Percentiles rank a stretch among this genome's conserved stretches.
Conservation (phyloP, 2,329 filamentous ascomycete genomes). For the Ceratocystis papillata region DNA sequence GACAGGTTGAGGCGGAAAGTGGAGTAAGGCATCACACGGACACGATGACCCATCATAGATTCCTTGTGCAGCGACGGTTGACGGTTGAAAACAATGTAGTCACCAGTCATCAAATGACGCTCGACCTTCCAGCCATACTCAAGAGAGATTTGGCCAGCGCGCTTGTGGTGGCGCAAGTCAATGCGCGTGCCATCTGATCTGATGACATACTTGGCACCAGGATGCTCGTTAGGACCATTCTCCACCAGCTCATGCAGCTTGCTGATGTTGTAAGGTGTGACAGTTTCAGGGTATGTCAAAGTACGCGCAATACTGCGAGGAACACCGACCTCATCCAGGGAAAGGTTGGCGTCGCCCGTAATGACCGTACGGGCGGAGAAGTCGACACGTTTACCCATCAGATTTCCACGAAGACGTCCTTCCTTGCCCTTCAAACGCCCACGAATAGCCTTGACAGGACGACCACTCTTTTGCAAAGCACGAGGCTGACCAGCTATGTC, state of each 20-base stretch:
- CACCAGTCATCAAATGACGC: constrained; percentile 86
- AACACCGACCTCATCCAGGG: constrained; percentile 93
- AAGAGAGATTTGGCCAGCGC: constrained; percentile 71
- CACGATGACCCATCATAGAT: constrained; percentile 99
- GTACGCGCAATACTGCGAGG: constrained; percentile 86
- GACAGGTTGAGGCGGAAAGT: constrained; percentile 97
- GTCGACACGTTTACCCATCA: constrained; percentile 99
- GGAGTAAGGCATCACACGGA: constrained; percentile 96
- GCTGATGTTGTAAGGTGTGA: constrained; percentile 95
- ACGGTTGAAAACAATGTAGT: constrained; percentile 99
- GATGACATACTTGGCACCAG: constrained; percentile 93
- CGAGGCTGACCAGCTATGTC: constrained; percentile 93
- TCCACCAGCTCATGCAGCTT: constrained; percentile 81
- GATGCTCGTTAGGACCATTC: constrained; percentile 89
- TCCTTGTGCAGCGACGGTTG: constrained; percentile 98
- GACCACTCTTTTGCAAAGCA: constrained; percentile 90
- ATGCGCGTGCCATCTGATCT: constrained; percentile 87
- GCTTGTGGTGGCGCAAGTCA: constrained; percentile 85
- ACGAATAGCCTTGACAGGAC: constrained; percentile 92
- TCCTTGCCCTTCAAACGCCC: constrained; percentile 98
- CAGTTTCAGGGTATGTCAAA: constrained; percentile 90
- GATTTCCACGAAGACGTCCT: constrained; percentile 88
- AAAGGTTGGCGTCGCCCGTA: constrained; percentile 93
- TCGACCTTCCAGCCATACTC: constrained; percentile 99
- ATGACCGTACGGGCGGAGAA: constrained; percentile 99